A percentile compares a stretch with the other conserved stretches of the same genome.
phyloP scores from a whole-genome alignment of 2,329 filamentous ascomycete species.

The Paracamarosporium sp. region DNA sequence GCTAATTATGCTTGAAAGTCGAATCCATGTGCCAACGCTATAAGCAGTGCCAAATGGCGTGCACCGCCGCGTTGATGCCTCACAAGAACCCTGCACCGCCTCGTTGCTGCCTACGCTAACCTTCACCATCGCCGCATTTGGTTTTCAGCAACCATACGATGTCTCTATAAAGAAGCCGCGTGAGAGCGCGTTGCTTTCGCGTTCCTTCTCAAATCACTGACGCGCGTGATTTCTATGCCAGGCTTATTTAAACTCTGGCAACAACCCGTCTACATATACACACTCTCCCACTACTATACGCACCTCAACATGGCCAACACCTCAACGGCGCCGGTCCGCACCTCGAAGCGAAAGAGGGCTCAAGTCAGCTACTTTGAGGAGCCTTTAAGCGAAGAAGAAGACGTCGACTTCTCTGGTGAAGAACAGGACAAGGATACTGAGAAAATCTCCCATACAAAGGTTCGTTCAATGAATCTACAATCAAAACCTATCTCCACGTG shows the following conservation, averaged over 20 bases:
- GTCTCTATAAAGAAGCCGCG: constrained; percentile 27
- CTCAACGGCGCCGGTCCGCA: constrained; percentile 27
- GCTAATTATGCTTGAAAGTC: background rate
- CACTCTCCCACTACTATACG: background rate
- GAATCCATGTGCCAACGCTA: background rate
- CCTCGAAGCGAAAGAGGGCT: constrained; percentile 43
- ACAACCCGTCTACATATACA: background rate
- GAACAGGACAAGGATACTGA: constrained; percentile 18
- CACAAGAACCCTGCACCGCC: constrained; percentile 27
- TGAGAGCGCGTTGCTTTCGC: constrained; percentile 33
- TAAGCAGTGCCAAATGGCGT: background rate
- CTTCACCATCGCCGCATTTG: constrained; percentile 9
- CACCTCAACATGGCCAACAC: constrained; percentile 24
- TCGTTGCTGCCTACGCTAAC: constrained; percentile 43
- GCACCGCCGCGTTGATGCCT: constrained; percentile 36
- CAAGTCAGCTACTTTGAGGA: constrained; percentile 38
- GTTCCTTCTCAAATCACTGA: constrained; percentile 15
- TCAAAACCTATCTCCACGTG: background rate
- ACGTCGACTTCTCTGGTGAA: constrained; percentile 11
- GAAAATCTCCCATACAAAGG: constrained; percentile 31
- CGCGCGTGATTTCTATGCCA: constrained; percentile 10
- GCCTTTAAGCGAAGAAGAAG: constrained; percentile 26
- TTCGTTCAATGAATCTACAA: constrained; percentile 14
- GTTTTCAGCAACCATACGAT: constrained; percentile 4
- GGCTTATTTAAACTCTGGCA: background rate